These are phyloP conservation scores for Linum trigynum DNA, from an alignment of 345 rosid species.

Conservation along the genomic window DNA sequence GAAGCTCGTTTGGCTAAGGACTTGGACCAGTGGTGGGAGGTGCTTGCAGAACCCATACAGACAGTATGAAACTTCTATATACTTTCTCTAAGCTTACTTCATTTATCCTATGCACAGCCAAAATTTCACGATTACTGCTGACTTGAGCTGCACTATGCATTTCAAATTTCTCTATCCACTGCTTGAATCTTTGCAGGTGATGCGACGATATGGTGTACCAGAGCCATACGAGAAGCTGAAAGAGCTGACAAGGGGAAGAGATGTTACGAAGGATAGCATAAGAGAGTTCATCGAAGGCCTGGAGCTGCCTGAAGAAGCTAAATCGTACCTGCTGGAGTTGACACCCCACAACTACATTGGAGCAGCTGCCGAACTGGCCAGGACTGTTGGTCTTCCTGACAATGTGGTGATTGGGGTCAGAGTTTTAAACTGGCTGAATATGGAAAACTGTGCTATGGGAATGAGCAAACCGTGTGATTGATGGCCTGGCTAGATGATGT, in stretches of 20 bases:
- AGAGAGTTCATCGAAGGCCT: constrained; percentile 54
- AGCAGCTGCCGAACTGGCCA: constrained; percentile 61
- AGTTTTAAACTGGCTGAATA: constrained; percentile 13
- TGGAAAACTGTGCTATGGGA: constrained; percentile 3
- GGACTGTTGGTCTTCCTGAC: constrained; percentile 35
- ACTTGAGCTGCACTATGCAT: neutral
- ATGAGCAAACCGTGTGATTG: neutral
- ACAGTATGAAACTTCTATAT: constrained; percentile 43
- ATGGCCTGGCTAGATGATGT: neutral
- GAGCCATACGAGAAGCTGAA: constrained; percentile 93
- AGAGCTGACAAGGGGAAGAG: constrained; percentile 85
- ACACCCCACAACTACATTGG: constrained; percentile 77
- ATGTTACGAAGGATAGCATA: constrained; percentile 63
- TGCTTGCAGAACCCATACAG: constrained; percentile 94
- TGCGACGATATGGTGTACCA: constrained; percentile 89
- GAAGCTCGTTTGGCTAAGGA: constrained; percentile 66
- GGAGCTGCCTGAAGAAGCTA: constrained; percentile 67
- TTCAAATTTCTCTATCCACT: neutral
- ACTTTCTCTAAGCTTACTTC: neutral
- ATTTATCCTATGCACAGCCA: no score
- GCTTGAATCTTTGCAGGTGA: constrained; percentile 35
- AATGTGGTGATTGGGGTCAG: constrained; percentile 21
- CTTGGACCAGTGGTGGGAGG: constrained; percentile 82
- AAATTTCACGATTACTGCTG: no score
- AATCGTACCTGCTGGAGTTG: constrained; percentile 47